phyloP scores from a whole-genome alignment of 257 asterid species.

The Cordia subcordata region DNA sequence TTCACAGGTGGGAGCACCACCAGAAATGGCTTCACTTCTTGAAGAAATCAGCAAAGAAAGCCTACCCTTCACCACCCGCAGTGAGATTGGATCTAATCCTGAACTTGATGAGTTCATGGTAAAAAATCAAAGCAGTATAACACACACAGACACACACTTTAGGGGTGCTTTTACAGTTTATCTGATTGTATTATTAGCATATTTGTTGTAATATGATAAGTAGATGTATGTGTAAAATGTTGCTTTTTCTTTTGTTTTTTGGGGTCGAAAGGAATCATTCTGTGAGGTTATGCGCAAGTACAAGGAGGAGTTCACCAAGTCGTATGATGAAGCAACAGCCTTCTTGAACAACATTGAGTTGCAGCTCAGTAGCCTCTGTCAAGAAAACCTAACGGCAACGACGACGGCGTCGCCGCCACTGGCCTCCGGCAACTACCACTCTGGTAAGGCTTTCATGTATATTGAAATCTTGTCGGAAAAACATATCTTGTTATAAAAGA shows the following conservation, averaged over 20 bases:
- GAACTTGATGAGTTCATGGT: conserved; percentile 87
- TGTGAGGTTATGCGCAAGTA: conserved; percentile 56
- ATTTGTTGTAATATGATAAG: neutral
- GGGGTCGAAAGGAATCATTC: conserved; percentile 53
- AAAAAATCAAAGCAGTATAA: no score
- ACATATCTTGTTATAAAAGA: no score
- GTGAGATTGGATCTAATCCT: conserved; percentile 58
- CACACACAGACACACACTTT: no score
- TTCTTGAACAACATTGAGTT: conserved; percentile 64
- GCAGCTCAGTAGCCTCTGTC: conserved; percentile 67
- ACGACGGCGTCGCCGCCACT: conserved; percentile 24
- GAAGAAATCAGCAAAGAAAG: conserved; percentile 64
- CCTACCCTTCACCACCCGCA: conserved; percentile 16
- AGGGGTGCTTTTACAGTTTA: no score
- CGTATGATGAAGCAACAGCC: conserved; percentile 68
- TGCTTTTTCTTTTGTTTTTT: no score
- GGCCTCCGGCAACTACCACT: conserved; percentile 19
- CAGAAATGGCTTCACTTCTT: conserved; percentile 58
- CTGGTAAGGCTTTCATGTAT: conserved; percentile 13
- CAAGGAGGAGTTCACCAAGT: conserved; percentile 65
- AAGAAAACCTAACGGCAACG: conserved; percentile 41
- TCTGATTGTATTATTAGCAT: no score
- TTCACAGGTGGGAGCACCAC: conserved; percentile 74
- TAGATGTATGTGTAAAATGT: neutral
- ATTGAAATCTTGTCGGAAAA: no score